phyloP scores from a whole-genome alignment of 495 filamentous ascomycete genomes.

The Viridothelium virens region DNA sequence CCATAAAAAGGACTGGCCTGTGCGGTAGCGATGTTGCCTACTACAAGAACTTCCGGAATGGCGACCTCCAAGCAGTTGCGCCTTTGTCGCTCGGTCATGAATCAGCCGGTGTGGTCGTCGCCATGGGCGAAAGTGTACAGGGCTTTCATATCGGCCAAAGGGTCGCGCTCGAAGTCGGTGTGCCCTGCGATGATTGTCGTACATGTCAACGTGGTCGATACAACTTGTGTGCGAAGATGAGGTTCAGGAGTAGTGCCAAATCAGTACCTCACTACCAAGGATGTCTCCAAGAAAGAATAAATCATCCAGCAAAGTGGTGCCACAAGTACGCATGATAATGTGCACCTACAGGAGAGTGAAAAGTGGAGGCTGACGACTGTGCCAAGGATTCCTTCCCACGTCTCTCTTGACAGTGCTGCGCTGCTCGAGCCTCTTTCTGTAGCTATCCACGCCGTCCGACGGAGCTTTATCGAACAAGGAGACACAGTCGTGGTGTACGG shows the following conservation, averaged over 20 bases:
- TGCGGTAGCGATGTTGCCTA: conserved; percentile 63
- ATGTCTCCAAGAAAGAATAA: conserved; percentile 70
- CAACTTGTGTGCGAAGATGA: conserved; percentile 74
- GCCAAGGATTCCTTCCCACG: conserved; percentile 47
- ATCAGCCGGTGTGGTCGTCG: conserved; percentile 50
- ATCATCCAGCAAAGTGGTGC: conserved; percentile 63
- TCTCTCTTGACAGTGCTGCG: conserved; percentile 65
- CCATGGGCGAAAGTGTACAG: conserved; percentile 43
- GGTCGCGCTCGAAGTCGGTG: conserved; percentile 25
- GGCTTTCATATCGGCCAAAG: conserved; percentile 32
- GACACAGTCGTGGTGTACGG: conserved; percentile 65
- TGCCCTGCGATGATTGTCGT: conserved; percentile 62
- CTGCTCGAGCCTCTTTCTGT: conserved; percentile 74
- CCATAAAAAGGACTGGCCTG: conserved; percentile 52
- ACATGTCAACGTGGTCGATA: conserved; percentile 63
- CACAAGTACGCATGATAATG: conserved; percentile 41
- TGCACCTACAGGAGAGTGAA: conserved; percentile 12
- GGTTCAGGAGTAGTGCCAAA: conserved; percentile 73
- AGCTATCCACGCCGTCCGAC: conserved; percentile 63
- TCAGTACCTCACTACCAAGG: conserved; percentile 71
- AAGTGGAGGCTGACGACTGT: conserved; percentile 21
- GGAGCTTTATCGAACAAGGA: conserved; percentile 47
- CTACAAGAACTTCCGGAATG: conserved; percentile 59
- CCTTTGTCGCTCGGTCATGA: conserved; percentile 58
- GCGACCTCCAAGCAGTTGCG: conserved; percentile 55